These are phyloP conservation scores for Pythium folliculosum DNA, from an alignment of 352 stramenopile genomes.

Conservation along the genomic window DNA sequence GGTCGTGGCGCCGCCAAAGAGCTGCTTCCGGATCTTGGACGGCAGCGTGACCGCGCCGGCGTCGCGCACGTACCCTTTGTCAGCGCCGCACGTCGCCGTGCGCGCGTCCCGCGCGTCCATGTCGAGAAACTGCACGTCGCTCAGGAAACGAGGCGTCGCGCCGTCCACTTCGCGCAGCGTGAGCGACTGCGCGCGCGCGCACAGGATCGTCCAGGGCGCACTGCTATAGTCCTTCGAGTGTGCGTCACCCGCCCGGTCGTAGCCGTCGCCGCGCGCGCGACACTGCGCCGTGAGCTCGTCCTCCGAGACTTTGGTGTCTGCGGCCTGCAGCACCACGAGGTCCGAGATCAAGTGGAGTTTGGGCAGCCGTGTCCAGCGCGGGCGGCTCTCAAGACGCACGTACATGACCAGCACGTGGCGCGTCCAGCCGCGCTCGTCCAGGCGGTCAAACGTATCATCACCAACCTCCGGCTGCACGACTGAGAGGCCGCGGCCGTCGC, in stretches of 20 bases:
- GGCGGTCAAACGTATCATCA: constrained; percentile 28
- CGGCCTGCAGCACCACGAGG: constrained; percentile 38
- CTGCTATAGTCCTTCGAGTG: constrained; percentile 50
- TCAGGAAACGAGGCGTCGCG: constrained; percentile 24
- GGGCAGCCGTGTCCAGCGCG: constrained; percentile 34
- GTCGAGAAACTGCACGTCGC: constrained; percentile 38
- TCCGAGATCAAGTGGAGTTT: constrained; percentile 36
- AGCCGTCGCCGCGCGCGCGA: constrained; percentile 24
- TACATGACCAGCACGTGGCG: constrained; percentile 29
- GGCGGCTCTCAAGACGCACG: not conserved
- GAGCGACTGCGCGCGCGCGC: constrained; percentile 33
- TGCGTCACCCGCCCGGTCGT: constrained; percentile 43
- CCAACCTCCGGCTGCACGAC: constrained; percentile 41
- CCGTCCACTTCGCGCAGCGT: constrained; percentile 36
- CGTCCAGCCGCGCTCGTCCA: constrained; percentile 36
- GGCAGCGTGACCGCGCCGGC: constrained; percentile 33
- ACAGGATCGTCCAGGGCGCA: constrained; percentile 51
- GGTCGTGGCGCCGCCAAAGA: constrained; percentile 33
- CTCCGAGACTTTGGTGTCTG: constrained; percentile 25
- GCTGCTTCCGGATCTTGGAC: constrained; percentile 40
- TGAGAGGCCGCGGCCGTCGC: constrained; percentile 1
- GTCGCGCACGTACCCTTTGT: constrained; percentile 36
- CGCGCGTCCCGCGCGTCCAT: constrained; percentile 35
- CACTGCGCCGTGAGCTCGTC: constrained; percentile 39
- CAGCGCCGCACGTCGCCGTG: constrained; percentile 23